phyloP scores from a whole-genome alignment of 2,329 filamentous ascomycete species.

The Aspergillus luchuensis region DNA sequence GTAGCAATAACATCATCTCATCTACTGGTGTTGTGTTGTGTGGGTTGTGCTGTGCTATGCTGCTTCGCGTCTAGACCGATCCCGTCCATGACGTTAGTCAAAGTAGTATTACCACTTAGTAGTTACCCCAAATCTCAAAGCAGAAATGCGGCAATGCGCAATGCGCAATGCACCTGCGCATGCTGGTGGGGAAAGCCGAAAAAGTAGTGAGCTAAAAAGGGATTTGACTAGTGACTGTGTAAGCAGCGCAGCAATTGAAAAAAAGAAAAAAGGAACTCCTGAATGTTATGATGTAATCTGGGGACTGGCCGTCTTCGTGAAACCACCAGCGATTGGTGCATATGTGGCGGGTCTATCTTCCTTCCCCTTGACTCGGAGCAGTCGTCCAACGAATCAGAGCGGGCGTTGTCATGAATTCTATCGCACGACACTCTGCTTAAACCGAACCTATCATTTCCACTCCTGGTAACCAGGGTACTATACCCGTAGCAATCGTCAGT shows the following conservation, averaged over 20 bases:
- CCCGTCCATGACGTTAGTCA: too few species aligned
- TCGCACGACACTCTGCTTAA: not conserved
- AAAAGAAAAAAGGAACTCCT: not conserved
- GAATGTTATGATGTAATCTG: conserved; percentile 4
- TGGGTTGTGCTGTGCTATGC: too few species aligned
- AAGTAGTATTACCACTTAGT: too few species aligned
- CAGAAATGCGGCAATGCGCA: not conserved
- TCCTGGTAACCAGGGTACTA: not conserved
- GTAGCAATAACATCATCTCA: too few species aligned
- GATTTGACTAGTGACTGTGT: too few species aligned
- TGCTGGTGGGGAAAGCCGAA: too few species aligned
- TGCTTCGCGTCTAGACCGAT: too few species aligned
- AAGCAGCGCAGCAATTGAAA: too few species aligned
- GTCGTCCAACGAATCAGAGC: conserved; percentile 8
- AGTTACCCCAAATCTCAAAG: too few species aligned
- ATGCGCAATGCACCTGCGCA: too few species aligned
- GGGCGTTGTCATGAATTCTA: not conserved
- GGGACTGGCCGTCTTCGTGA: not conserved
- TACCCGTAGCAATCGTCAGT: not conserved
- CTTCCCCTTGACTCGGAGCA: conserved; percentile 11
- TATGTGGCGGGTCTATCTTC: not conserved
- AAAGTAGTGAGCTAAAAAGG: too few species aligned
- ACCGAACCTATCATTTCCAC: conserved; percentile 5
- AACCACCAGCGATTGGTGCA: not conserved
- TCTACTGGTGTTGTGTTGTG: too few species aligned